Conservation (phyloP, 1,284 basidiomycete genomes). For the Pseudozyma pruni region DNA sequence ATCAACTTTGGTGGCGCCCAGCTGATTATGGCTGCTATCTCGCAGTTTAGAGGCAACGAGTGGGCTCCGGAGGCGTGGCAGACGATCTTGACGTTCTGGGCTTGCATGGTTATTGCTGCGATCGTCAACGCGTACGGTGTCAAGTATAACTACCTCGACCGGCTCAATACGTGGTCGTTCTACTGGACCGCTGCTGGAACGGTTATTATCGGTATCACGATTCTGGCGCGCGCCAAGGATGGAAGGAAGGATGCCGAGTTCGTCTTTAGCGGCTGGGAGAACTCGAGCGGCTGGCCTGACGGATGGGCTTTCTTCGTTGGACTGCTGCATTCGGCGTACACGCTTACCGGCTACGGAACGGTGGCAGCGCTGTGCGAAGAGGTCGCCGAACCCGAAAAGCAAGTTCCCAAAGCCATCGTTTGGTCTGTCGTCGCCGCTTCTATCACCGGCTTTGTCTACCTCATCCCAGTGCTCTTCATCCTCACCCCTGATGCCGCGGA, state of each 20-base stretch:
- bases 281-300: conserved; percentile 62
- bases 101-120: conserved; percentile 67
- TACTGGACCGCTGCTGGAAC: conserved; percentile 70
- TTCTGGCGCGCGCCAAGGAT: conserved; percentile 69
- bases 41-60: conserved; percentile 65
- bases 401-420: conserved; percentile 57
- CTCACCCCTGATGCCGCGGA: conserved; percentile 68
- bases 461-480: conserved; percentile 70
- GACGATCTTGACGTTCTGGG: conserved; percentile 70
- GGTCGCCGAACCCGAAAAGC: conserved; percentile 66
- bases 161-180: conserved; percentile 68
- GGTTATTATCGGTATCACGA: conserved; percentile 70
- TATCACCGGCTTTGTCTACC: conserved; percentile 70
- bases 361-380: conserved; percentile 68
- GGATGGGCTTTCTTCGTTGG: conserved; percentile 69
- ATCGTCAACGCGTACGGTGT: conserved; percentile 64
- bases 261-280: conserved; percentile 68
- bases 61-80: conserved; percentile 59
- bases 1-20: conserved; percentile 71
- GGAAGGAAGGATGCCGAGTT: conserved; percentile 68
- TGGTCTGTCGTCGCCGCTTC: conserved; percentile 70
- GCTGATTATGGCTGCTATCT: conserved; percentile 70
- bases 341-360: conserved; percentile 68
- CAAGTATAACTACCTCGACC: conserved; percentile 54
- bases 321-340: conserved; percentile 65